Conservation (phyloP, 805 yeast species). For the Candida pseudofarinosa region DNA sequence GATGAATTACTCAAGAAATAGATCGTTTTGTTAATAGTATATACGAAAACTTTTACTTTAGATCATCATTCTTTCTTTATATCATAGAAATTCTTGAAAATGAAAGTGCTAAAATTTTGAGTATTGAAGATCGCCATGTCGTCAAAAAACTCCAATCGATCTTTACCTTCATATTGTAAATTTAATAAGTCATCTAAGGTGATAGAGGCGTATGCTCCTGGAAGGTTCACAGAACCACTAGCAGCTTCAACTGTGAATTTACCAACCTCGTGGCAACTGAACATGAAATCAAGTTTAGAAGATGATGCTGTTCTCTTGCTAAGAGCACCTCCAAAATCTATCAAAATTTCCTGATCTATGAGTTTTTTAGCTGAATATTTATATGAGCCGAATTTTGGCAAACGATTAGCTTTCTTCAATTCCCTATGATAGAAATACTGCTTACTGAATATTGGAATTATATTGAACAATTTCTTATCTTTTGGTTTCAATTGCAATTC, state of each 20-base stretch:
- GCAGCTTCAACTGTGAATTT: conserved; percentile 72
- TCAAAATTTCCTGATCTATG: conserved; percentile 65
- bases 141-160: conserved; percentile 54
- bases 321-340: conserved; percentile 54
- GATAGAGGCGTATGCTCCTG: conserved; percentile 53
- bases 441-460: conserved; percentile 57
- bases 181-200: conserved; percentile 69
- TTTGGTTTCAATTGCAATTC: conserved; percentile 43
- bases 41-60: neutral
- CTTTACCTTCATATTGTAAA: conserved; percentile 66
- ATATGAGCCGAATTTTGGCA: conserved; percentile 74
- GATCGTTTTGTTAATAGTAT: neutral
- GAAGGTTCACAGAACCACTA: conserved; percentile 63
- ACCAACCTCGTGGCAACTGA: conserved; percentile 72
- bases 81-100: conserved; percentile 74
- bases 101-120: conserved; percentile 59
- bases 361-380: conserved; percentile 73
- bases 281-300: conserved; percentile 68
- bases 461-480: conserved; percentile 45
- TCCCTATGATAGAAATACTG: conserved; percentile 75
- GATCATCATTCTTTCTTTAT: conserved; percentile 25
- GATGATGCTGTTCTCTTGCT: conserved; percentile 38
- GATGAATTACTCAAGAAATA: conserved; percentile 47
- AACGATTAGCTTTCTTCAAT: conserved; percentile 57
- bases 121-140: conserved; percentile 69